Base-by-base conservation (phyloP, 805 yeast species). In the Kodamaea hsintzibuensis region DNA sequence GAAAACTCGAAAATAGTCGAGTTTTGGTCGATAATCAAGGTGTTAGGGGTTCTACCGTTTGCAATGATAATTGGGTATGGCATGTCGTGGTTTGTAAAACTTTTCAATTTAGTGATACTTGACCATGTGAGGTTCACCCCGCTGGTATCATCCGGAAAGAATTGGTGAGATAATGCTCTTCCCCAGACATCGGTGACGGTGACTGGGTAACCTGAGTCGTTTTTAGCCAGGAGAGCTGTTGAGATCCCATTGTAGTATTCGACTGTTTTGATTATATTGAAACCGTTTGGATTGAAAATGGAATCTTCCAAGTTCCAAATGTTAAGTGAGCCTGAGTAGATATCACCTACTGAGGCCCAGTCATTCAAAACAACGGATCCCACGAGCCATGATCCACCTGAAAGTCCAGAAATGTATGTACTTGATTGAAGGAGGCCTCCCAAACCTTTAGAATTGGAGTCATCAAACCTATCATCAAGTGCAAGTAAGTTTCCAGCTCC, bases 301-400 rank as follows among this genome's bases (percentile, higher is more conserved):
- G 85, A 77, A 59, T 84, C 73, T 10, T 77, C 76, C 51, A 90
- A 74, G 60, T 89, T 82, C 96, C 96, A 90, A 52, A 88, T 78
- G 19, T 64, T 63, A 12, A 57, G 52, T 8, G 61, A 53, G 5
- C 63, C 65, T 14, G 58, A 52, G 14, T 71, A 9, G 17, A 74
- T 65, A 39, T 71, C 70, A 6, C 53, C 68, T 9, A 73, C 72
- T 0, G 73, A 62, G 6, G 67, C 60, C 68, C 70, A 76, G 57
- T 74, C 62, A 53, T 75, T 76, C 50, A 74, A 57, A n/a, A 65
- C 74, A 33, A 75, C 54, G 42, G 60, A 55, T 49, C 89, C 89
- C 0, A 84, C 84, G 57, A 69, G 65, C 42, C 78, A 78, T 16
- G 84, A 81, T 57, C 89, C 89, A 3, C 84, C 85, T 50, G 86